A percentile compares a stretch with the other conserved stretches of the same genome.
These are phyloP conservation scores for Fusarium sororula DNA, from an alignment of 2,329 filamentous ascomycete genomes.

Conservation along the genomic window DNA sequence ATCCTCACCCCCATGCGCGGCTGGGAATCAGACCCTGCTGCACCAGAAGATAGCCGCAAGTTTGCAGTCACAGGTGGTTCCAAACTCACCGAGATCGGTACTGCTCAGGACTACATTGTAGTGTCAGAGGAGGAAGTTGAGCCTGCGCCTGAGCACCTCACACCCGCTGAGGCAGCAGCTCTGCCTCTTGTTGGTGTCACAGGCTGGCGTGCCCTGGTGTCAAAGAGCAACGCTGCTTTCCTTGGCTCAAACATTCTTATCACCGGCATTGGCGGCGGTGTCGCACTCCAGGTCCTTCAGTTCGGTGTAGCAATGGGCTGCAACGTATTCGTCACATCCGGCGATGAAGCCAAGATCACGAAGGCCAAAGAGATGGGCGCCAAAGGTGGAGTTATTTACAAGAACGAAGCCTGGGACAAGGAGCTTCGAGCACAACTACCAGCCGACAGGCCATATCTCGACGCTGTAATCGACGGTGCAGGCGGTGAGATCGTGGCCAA, in stretches of 20 bases:
- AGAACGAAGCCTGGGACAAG: conserved; percentile 82
- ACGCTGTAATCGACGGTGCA: conserved; percentile 90
- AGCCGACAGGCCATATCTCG: conserved; percentile 72
- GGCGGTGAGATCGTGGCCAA: conserved; percentile 84
- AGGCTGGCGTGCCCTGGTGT: conserved; percentile 85
- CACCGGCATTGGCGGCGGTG: conserved; percentile 92
- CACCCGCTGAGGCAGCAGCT: conserved; percentile 79
- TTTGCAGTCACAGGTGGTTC: conserved; percentile 78
- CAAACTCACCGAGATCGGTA: conserved; percentile 68
- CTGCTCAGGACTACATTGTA: conserved; percentile 76
- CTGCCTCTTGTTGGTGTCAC: conserved; percentile 87
- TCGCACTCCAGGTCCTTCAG: conserved; percentile 82
- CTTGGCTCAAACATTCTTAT: conserved; percentile 80
- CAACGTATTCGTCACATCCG: conserved; percentile 83
- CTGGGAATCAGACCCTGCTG: conserved; percentile 76
- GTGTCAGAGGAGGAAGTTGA: conserved; percentile 80
- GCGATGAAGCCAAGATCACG: conserved; percentile 77
- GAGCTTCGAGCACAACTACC: conserved; percentile 72
- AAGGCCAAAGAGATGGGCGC: conserved; percentile 79
- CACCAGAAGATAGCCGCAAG: conserved; percentile 70
- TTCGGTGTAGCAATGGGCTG: conserved; percentile 80
- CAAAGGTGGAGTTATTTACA: conserved; percentile 83
- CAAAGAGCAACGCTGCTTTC: conserved; percentile 74
- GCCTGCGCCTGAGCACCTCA: conserved; percentile 76
- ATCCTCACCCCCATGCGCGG: conserved; percentile 80